Evolutionary conservation across 2,329 filamentous ascomycete species (phyloP).

Genomic region (Ceratocystis huliohia): DNA sequence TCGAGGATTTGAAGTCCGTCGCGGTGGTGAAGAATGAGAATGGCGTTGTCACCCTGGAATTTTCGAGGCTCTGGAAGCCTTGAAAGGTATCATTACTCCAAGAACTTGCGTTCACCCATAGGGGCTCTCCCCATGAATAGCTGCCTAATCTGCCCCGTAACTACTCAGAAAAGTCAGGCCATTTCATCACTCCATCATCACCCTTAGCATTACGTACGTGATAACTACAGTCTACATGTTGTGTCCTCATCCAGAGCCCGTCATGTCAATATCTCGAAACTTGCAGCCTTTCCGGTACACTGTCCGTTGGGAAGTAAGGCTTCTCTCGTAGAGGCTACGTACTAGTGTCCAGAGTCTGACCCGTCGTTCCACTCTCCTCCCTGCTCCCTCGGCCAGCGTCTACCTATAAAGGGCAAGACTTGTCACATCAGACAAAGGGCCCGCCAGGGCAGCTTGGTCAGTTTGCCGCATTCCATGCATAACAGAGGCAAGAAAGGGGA

Average conservation of each 20-base stretch:
- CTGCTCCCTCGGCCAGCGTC: background rate
- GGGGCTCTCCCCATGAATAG: background rate
- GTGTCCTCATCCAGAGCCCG: background rate
- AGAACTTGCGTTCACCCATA: background rate
- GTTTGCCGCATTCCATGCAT: background rate
- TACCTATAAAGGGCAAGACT: background rate
- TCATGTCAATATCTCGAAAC: background rate
- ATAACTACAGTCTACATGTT: background rate
- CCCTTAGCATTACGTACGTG: background rate
- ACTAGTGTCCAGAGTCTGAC: background rate
- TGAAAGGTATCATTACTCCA: slow-evolving; percentile 19
- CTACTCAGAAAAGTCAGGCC: background rate
- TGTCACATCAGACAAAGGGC: slow-evolving; percentile 1
- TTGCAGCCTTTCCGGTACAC: background rate
- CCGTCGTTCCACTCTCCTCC: background rate
- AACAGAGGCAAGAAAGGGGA: background rate
- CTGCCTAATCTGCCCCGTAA: background rate
- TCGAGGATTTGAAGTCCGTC: slow-evolving; percentile 65
- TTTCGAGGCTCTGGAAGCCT: slow-evolving; percentile 45
- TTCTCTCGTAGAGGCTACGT: background rate
- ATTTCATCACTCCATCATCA: background rate
- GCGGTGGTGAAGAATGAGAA: slow-evolving; percentile 45
- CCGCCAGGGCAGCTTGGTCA: background rate
- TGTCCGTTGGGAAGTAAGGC: background rate
- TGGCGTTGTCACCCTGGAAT: slow-evolving; percentile 53